A percentile compares a stretch with the other conserved stretches of the same genome.
These are phyloP conservation scores for Ascochyta pisi DNA, from an alignment of 2,329 filamentous ascomycete genomes.

Conservation along the genomic window DNA sequence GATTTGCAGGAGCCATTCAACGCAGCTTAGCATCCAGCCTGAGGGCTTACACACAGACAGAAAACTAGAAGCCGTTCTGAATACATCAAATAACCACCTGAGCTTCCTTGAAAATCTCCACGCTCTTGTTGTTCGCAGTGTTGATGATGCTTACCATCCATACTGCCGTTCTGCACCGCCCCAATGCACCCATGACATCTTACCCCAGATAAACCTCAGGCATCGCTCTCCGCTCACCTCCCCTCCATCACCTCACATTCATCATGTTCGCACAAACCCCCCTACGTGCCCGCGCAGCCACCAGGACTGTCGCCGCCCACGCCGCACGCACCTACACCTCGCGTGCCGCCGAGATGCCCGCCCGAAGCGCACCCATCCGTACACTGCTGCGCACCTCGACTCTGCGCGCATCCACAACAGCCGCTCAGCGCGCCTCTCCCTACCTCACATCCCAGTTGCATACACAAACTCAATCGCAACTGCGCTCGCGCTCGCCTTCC, in stretches of 20 bases:
- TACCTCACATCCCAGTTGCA: constrained; percentile 31
- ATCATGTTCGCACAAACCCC: constrained; percentile 15
- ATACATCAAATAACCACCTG: no score
- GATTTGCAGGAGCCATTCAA: no score
- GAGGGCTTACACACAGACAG: no score
- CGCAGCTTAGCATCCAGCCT: no score
- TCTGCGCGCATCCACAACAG: constrained; percentile 33
- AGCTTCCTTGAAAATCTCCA: background rate
- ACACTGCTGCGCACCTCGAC: constrained; percentile 39
- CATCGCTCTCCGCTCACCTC: constrained; percentile 4
- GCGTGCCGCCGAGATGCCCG: constrained; percentile 32
- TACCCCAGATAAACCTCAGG: constrained; percentile 18
- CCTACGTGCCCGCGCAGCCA: constrained; percentile 4
- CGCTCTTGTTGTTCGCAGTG: background rate
- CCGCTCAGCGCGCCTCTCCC: constrained; percentile 30
- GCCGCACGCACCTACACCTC: constrained; percentile 22
- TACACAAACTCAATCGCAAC: constrained; percentile 14
- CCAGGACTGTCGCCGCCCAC: constrained; percentile 14
- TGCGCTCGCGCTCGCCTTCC: constrained; percentile 31
- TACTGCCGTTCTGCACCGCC: constrained; percentile 11
- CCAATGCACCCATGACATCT: constrained; percentile 13
- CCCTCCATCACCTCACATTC: background rate
- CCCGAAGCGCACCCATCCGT: constrained; percentile 34
- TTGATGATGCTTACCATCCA: background rate
- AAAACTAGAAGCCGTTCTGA: no score